These are phyloP conservation scores for Cynara cardunculus DNA, from an alignment of 129 eudicot species.

Conservation along the genomic window DNA sequence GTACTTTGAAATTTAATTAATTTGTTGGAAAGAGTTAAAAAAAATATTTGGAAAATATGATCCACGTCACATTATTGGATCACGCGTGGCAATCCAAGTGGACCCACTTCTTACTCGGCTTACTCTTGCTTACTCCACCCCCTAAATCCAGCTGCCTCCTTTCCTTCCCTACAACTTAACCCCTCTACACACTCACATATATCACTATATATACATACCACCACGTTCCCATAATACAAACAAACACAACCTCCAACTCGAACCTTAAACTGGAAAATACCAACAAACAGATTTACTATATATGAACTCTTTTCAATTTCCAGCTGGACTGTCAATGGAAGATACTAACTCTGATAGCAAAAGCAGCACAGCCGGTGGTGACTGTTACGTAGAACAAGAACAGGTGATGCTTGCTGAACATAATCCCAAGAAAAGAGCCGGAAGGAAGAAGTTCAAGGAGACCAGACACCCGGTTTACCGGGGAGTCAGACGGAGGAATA, in stretches of 20 bases:
- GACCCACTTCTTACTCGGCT: neutral
- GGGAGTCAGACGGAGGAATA: neutral
- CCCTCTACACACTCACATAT: neutral
- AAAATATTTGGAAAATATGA: neutral
- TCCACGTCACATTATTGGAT: neutral
- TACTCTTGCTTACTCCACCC: neutral
- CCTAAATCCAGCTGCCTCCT: neutral
- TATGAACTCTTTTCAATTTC: neutral
- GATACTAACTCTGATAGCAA: neutral
- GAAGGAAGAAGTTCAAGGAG: neutral
- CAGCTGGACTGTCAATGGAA: neutral
- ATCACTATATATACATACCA: neutral
- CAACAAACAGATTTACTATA: neutral
- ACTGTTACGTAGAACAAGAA: slow-evolving; percentile 1
- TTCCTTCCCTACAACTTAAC: neutral
- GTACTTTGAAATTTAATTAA: too few relatives aligned
- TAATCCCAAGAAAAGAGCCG: neutral
- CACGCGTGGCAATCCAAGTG: neutral
- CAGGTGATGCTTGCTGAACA: slow-evolving; percentile 3
- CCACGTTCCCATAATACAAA: neutral
- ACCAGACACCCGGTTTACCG: neutral
- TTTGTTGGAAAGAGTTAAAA: neutral
- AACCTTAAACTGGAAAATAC: neutral
- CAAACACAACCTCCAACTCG: neutral
- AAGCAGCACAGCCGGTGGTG: neutral